Conservation (phyloP, 164 flowering plant genomes). For the Aristolochia fimbriata region DNA sequence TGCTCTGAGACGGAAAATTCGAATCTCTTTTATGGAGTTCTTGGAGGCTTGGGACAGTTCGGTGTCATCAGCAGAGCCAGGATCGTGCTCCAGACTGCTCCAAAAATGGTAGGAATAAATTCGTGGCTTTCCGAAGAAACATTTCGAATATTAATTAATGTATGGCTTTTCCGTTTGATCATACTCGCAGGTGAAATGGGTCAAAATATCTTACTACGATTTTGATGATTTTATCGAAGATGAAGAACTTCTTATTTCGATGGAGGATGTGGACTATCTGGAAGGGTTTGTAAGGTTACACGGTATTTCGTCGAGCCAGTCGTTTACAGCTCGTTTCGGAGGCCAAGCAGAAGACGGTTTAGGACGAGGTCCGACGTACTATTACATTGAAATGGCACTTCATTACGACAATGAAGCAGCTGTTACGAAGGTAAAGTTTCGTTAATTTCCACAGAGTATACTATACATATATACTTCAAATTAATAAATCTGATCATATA, state of each 20-base stretch:
- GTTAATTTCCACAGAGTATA: not conserved
- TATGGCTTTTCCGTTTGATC: too few relatives aligned
- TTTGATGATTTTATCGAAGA: conserved; percentile 8
- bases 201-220: conserved; percentile 7
- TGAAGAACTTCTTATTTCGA: conserved; percentile 10
- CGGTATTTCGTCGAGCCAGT: not conserved
- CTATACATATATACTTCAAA: too few relatives aligned
- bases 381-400: conserved; percentile 9
- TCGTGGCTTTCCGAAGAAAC: too few relatives aligned
- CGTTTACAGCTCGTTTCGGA: not conserved
- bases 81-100: conserved; percentile 7
- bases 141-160: too few relatives aligned
- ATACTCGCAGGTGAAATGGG: conserved; percentile 6
- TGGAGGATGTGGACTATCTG: conserved; percentile 10
- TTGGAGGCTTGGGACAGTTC: conserved; percentile 17
- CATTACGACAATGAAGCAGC: conserved; percentile 1
- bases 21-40: conserved; percentile 9
- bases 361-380: not conserved
- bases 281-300: conserved; percentile 7
- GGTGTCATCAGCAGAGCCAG: conserved; percentile 14
- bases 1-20: conserved; percentile 8
- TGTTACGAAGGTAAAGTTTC: not conserved
- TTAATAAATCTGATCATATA: too few relatives aligned
- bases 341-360: not conserved
- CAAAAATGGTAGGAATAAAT: conserved; percentile 6